A percentile compares a stretch with the other conserved stretches of the same genome.
These are phyloP conservation scores for Penicillium taxi DNA, from an alignment of 495 filamentous ascomycete genomes.

Conservation along the genomic window DNA sequence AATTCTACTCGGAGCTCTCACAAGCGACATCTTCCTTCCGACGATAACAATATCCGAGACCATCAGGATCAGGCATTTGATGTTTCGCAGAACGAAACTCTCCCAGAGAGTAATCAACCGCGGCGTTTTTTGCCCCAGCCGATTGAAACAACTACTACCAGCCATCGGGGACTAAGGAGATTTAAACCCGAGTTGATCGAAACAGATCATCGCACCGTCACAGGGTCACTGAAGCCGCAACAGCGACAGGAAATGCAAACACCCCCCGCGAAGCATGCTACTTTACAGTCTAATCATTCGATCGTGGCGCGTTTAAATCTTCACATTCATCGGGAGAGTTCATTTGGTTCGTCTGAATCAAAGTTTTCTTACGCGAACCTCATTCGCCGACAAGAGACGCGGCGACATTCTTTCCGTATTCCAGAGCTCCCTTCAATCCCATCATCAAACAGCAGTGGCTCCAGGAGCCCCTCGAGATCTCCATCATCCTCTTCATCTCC, in stretches of 20 bases:
- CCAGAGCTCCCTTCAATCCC: conserved; percentile 45
- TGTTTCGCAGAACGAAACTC: conserved; percentile 9
- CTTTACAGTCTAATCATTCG: no score
- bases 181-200: conserved; percentile 54
- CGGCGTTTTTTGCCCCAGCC: conserved; percentile 19
- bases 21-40: conserved; percentile 30
- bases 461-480: conserved; percentile 34
- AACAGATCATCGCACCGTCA: conserved; percentile 43
- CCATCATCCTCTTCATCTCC: conserved; percentile 45
- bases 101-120: conserved; percentile 1
- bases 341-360: conserved; percentile 27
- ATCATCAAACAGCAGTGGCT: conserved; percentile 51
- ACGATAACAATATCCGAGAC: not conserved
- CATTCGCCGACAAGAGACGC: conserved; percentile 29
- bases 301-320: no score
- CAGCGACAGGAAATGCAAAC: not conserved
- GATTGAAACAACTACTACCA: conserved; percentile 24
- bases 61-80: not conserved
- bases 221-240: conserved; percentile 13
- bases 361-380: conserved; percentile 41
- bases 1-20: conserved; percentile 53
- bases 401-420: conserved; percentile 49
- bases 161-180: conserved; percentile 26
- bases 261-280: no score
- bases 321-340: not conserved